phyloP scores from a whole-genome alignment of 805 yeast species.

The Komagataella pastoris region DNA sequence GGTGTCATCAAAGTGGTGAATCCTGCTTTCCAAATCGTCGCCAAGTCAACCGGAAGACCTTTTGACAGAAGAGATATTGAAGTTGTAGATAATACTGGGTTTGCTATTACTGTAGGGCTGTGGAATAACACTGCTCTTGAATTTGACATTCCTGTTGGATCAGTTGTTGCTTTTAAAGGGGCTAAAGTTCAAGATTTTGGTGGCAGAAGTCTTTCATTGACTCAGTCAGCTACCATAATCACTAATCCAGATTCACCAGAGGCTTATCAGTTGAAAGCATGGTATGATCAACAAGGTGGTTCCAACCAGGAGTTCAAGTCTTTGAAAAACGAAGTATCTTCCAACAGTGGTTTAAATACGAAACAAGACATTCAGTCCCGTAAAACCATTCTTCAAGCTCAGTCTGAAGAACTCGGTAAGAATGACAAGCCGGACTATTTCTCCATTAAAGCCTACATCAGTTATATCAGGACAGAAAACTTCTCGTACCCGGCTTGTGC shows the following conservation, averaged over 20 bases:
- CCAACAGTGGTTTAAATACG: slow-evolving; percentile 14
- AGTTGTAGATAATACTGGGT: slow-evolving; percentile 75
- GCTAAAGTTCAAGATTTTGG: slow-evolving; percentile 80
- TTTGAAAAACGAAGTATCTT: slow-evolving; percentile 38
- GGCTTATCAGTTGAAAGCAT: slow-evolving; percentile 80
- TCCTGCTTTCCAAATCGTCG: slow-evolving; percentile 65
- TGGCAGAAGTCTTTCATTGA: slow-evolving; percentile 73
- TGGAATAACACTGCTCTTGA: slow-evolving; percentile 86
- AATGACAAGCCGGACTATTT: slow-evolving; percentile 75
- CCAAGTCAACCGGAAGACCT: slow-evolving; percentile 80
- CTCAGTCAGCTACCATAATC: slow-evolving; percentile 62
- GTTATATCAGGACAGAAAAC: slow-evolving; percentile 58
- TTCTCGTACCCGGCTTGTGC: slow-evolving; percentile 87
- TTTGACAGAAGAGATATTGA: slow-evolving; percentile 85
- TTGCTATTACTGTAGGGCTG: slow-evolving; percentile 64
- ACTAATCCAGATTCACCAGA: slow-evolving; percentile 84
- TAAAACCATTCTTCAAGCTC: slow-evolving; percentile 53
- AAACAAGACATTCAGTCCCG: slow-evolving; percentile 37
- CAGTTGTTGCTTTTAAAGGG: slow-evolving; percentile 87
- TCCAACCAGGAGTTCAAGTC: slow-evolving; percentile 45
- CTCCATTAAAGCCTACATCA: slow-evolving; percentile 59
- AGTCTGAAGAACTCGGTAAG: slow-evolving; percentile 54
- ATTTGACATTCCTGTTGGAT: slow-evolving; percentile 58
- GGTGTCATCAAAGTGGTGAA: slow-evolving; percentile 75
- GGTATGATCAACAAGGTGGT: slow-evolving; percentile 78